Evolutionary conservation across 129 eudicot genomes (phyloP), one percentile per base, ranked within the genome.

Genomic region (Chrysanthemum seticuspe): DNA sequence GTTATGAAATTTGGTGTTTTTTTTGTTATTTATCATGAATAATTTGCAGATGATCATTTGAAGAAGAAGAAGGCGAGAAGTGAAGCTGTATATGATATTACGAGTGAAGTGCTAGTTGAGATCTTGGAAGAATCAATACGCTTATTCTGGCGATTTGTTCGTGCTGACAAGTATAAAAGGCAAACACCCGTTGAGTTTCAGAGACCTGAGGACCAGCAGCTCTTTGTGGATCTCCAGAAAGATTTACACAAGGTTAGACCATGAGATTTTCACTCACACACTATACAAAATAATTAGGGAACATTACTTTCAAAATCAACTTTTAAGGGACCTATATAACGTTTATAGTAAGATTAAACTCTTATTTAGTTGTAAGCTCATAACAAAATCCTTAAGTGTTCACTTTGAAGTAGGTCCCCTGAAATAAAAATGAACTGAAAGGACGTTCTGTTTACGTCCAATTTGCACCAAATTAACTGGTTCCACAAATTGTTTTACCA

Each of bases 111-210:
- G 74, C 76, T 95, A 64, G 91, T 90, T 21, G 99, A 95, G 74
- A 95, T 86, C 12, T 25, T 90, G 8, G 97, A 95, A 80, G 99
- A 90, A 80, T 88, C 99, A 0, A 90, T 95, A 72, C 86, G 97
- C 53, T 81, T 86, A 31, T 85, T 88, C 29, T 95, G 99, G 99
- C 79, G 80, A 45, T 91, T 95, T 54, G 81, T 95, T 65, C 86
- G 85, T 11, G 86, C 87, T 50, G 99, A 91, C 34, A 95, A 86
- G 79, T 81, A 87, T 68, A 78, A 74, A 36, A 71, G 84, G 19
- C 85, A 82, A 70, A 78, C 77, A 23, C 75, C 70, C 21, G 62
- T 70, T 0, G 87, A 90, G 71, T 83, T 88, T 76, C 85, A 84
- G 55, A 76, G 76, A 31, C 91, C 85, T 7, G 91, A 76, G 65